These are phyloP conservation scores for Cercospora zeae-maydis DNA, from an alignment of 2,329 filamentous ascomycete genomes.

Conservation along the genomic window DNA sequence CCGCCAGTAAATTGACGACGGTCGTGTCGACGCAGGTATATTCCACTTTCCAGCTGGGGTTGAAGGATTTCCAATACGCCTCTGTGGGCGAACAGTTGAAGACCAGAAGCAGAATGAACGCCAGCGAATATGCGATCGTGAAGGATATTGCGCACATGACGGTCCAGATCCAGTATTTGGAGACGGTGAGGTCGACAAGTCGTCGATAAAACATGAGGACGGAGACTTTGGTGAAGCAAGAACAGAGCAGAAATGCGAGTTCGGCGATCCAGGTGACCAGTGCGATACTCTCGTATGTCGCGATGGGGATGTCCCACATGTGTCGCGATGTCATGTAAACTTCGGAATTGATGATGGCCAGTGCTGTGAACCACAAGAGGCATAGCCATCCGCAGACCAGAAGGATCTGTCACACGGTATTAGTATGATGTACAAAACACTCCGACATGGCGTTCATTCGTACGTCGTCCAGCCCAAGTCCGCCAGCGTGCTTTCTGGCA, in stretches of 20 bases:
- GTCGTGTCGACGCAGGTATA: slow-evolving; percentile 40
- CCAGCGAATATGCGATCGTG: slow-evolving; percentile 39
- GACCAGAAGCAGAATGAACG: slow-evolving; percentile 36
- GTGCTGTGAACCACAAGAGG: slow-evolving; percentile 24
- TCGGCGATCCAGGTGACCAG: slow-evolving; percentile 36
- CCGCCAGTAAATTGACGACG: slow-evolving; percentile 39
- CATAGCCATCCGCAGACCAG: slow-evolving; percentile 27
- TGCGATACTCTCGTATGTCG: slow-evolving; percentile 21
- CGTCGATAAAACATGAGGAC: slow-evolving; percentile 45
- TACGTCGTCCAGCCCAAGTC: slow-evolving; percentile 35
- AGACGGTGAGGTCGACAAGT: slow-evolving; percentile 38
- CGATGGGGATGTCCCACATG: slow-evolving; percentile 37
- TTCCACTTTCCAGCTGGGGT: slow-evolving; percentile 35
- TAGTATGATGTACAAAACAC: not conserved
- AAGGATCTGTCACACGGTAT: slow-evolving; percentile 18
- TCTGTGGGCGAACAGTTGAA: slow-evolving; percentile 42
- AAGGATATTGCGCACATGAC: slow-evolving; percentile 40
- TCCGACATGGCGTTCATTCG: slow-evolving; percentile 3
- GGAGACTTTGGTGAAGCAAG: slow-evolving; percentile 38
- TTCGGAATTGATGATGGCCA: slow-evolving; percentile 25
- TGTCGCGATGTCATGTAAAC: slow-evolving; percentile 35
- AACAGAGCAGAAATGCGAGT: slow-evolving; percentile 34
- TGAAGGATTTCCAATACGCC: slow-evolving; percentile 43
- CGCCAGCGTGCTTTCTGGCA: slow-evolving; percentile 27
- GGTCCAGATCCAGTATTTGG: slow-evolving; percentile 37